Evolutionary conservation across 2,329 filamentous ascomycete species (phyloP).

Genomic region (Fusarium phyllophilum): DNA sequence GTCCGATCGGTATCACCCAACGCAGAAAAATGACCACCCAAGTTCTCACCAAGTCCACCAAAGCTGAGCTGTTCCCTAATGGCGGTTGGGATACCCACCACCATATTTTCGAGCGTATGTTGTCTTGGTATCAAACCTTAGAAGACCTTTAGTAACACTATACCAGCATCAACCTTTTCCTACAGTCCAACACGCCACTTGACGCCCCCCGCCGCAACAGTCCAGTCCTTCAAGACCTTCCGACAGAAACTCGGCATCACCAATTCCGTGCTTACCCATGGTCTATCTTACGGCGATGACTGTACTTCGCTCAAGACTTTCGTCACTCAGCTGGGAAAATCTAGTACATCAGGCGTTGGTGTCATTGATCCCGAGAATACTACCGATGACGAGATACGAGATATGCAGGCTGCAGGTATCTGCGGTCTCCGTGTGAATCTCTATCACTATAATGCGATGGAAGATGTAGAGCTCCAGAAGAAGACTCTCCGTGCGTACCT

Average conservation of each 20-base stretch:
- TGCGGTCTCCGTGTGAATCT: neutral
- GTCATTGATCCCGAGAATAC: neutral
- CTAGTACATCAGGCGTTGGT: neutral
- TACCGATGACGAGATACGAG: neutral
- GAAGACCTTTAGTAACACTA: rapidly evolving
- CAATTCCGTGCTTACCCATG: neutral
- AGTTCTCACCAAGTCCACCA: neutral
- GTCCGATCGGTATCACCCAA: neutral
- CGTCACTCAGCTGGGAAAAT: neutral
- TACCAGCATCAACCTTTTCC: neutral
- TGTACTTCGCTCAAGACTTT: neutral
- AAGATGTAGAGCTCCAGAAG: neutral
- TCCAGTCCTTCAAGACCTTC: neutral
- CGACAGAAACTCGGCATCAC: neutral
- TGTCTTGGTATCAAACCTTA: rapidly evolving
- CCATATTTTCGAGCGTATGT: neutral
- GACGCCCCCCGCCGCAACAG: neutral
- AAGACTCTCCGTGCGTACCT: slow-evolving; percentile 43
- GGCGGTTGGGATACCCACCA: neutral
- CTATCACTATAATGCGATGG: neutral
- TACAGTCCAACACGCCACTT: neutral
- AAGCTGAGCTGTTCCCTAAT: neutral
- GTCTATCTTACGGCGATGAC: neutral
- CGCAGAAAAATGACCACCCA: neutral
- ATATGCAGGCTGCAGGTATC: neutral